These are phyloP conservation scores for Kickxella alabastrina DNA, from an alignment of 192 early-diverging fungal genomes.

Conservation along the genomic window DNA sequence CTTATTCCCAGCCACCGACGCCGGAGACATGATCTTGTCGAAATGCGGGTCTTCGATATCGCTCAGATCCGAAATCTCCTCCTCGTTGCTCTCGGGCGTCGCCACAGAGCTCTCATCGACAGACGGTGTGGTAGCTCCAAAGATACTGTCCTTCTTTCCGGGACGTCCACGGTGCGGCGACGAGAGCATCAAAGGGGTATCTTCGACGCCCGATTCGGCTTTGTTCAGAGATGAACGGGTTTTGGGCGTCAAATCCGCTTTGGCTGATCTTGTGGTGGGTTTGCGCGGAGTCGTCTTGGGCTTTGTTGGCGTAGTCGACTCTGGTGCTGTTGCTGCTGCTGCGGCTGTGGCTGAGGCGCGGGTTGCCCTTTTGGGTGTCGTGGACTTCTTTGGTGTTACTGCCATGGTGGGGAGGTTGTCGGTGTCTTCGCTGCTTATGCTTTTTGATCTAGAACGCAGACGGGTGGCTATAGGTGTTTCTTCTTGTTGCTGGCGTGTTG, in stretches of 20 bases:
- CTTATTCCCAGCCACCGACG: background rate
- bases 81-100: background rate
- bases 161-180: too few species aligned
- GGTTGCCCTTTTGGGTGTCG: too few species aligned
- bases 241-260: background rate
- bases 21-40: conserved; percentile 32
- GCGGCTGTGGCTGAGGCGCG: background rate
- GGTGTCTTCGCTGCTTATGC: too few species aligned
- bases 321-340: background rate
- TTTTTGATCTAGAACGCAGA: too few species aligned
- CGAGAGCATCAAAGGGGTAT: background rate
- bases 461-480: too few species aligned
- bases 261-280: background rate
- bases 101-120: too few species aligned
- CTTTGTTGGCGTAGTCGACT: too few species aligned
- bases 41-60: conserved; percentile 48
- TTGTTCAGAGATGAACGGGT: background rate
- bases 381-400: too few species aligned
- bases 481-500: too few species aligned
- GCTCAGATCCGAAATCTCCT: conserved; percentile 35
- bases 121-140: too few species aligned
- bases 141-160: too few species aligned
- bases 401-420: too few species aligned
- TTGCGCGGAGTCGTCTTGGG: background rate
- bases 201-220: background rate